Percentiles rank a stretch among this genome's conserved stretches.
Evolutionary conservation across 2,329 filamentous ascomycete species (phyloP).

Genomic region (Metarhizium guizhouense): DNA sequence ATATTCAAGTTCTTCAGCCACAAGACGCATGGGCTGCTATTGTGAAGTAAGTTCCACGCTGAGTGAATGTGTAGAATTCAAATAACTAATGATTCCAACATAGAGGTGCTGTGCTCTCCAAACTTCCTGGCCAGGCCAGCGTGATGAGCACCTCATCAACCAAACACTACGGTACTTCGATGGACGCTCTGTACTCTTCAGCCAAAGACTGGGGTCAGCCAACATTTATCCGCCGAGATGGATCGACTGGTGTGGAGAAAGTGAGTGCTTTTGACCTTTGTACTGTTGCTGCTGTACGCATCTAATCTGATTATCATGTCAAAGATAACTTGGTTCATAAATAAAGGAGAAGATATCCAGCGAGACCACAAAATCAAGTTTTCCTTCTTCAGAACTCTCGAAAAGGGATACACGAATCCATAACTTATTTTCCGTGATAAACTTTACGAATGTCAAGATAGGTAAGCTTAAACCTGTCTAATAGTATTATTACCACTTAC

Average conservation of each 20-base stretch:
- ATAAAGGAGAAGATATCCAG: background rate
- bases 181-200: too few species aligned
- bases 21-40: constrained; percentile 6
- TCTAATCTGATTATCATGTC: background rate
- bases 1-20: constrained; percentile 3
- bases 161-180: constrained; percentile 3
- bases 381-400: rapidly evolving
- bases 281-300: background rate
- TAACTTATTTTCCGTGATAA: background rate
- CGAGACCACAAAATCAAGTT: background rate
- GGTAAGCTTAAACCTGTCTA: background rate
- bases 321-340: constrained; percentile 3
- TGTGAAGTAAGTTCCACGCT: background rate
- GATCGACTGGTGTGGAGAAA: background rate
- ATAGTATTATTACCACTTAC: too few species aligned
- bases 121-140: background rate
- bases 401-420: background rate
- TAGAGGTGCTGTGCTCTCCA: background rate
- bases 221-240: too few species aligned
- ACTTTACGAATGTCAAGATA: constrained; percentile 1
- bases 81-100: background rate
- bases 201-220: too few species aligned
- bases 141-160: background rate
- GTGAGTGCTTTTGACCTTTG: background rate
- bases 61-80: background rate